phyloP scores from a whole-genome alignment of 2,329 filamentous ascomycete species.

The Tolypocladium guangdongense region DNA sequence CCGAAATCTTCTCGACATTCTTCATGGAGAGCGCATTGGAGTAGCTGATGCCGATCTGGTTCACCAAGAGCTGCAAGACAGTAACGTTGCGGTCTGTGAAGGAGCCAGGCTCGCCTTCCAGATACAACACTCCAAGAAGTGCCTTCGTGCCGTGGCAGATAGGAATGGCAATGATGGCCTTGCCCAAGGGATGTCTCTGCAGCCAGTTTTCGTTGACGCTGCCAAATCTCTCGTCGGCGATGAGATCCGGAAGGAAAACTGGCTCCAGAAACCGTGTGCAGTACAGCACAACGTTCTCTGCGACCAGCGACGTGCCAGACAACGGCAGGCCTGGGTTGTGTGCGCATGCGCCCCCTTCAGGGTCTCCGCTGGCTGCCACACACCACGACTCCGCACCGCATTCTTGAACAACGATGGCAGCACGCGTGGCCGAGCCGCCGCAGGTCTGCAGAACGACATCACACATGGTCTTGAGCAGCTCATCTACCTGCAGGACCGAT shows the following conservation, averaged over 20 bases:
- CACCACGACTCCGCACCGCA: constrained; percentile 54
- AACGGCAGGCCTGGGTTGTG: constrained; percentile 57
- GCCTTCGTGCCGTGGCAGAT: constrained; percentile 63
- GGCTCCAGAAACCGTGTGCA: constrained; percentile 65
- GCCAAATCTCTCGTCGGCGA: constrained; percentile 67
- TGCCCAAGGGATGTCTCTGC: constrained; percentile 56
- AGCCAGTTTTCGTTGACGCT: constrained; percentile 63
- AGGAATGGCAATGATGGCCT: constrained; percentile 68
- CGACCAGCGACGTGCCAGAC: constrained; percentile 55
- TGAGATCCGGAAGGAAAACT: constrained; percentile 62
- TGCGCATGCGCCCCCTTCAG: constrained; percentile 55
- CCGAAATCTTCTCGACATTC: constrained; percentile 65
- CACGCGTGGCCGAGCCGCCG: constrained; percentile 57
- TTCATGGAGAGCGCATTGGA: constrained; percentile 58
- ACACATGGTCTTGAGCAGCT: constrained; percentile 69
- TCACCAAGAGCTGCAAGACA: constrained; percentile 60
- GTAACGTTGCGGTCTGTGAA: constrained; percentile 66
- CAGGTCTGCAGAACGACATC: constrained; percentile 72
- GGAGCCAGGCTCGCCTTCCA: constrained; percentile 62
- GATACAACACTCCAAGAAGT: constrained; percentile 63
- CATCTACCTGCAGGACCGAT: constrained; percentile 64
- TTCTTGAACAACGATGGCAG: constrained; percentile 64
- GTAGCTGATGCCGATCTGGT: constrained; percentile 66
- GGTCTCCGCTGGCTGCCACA: constrained; percentile 62
- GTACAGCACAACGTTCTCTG: constrained; percentile 67